Conservation (phyloP, 345 rosid genomes). For the Toxicodendron radicans region DNA sequence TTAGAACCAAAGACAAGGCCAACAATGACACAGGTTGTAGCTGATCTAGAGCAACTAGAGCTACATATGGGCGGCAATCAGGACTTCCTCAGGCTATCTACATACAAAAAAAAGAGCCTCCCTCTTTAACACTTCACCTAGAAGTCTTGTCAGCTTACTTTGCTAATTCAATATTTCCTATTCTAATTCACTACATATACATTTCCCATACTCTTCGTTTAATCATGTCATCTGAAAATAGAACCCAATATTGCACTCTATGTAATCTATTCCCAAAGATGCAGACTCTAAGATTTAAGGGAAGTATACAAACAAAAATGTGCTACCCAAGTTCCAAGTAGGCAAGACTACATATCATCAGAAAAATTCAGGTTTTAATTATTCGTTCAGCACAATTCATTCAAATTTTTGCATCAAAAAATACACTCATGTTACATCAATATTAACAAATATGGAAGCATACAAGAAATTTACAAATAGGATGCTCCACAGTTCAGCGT, state of each 20-base stretch:
- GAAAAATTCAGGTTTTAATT: background rate
- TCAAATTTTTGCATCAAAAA: conserved; percentile 27
- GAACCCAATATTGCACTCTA: background rate
- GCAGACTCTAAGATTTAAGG: background rate
- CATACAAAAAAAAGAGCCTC: background rate
- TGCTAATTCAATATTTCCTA: background rate
- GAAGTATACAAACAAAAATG: background rate
- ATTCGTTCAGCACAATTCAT: conserved; percentile 22
- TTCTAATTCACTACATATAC: background rate
- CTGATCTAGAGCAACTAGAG: conserved; percentile 24
- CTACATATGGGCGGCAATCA: conserved; percentile 5
- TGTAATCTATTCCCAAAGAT: background rate
- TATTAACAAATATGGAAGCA: background rate
- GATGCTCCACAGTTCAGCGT: conserved; percentile 28
- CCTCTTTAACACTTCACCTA: background rate
- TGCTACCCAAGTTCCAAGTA: background rate
- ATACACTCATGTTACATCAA: conserved; percentile 16
- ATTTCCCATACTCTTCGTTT: background rate
- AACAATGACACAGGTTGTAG: conserved; percentile 26
- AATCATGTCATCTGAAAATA: background rate
- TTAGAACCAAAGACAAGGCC: conserved; percentile 26
- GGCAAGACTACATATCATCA: conserved; percentile 7
- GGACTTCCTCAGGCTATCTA: background rate
- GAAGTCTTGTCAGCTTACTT: background rate
- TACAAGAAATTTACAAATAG: conserved; percentile 24